phyloP scores from a whole-genome alignment of 78 protist species.

The Dictyostelium intermedium region DNA sequence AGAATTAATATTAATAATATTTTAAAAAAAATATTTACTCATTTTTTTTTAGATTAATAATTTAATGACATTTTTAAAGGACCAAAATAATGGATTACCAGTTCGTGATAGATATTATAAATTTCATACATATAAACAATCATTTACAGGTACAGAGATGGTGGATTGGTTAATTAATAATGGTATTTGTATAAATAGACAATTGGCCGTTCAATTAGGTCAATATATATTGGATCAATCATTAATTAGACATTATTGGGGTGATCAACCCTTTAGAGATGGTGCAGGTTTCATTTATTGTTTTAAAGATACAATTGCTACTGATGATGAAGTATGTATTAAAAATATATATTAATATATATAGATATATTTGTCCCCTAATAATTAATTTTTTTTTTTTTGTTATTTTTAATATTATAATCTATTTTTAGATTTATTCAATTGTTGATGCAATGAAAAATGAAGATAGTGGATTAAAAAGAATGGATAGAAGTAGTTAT shows the following conservation, averaged over 20 bases:
- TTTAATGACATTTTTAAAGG: constrained; percentile 24
- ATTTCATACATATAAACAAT: constrained; percentile 49
- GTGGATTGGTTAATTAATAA: constrained; percentile 56
- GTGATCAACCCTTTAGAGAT: constrained; percentile 70
- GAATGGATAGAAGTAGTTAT: constrained; percentile 49
- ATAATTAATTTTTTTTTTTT: background rate
- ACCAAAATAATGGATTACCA: constrained; percentile 7
- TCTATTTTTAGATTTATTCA: constrained; percentile 28
- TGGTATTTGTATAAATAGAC: constrained; percentile 33
- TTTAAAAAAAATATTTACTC: background rate
- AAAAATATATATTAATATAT: background rate
- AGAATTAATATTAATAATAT: background rate
- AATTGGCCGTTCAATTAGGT: constrained; percentile 33
- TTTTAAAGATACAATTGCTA: constrained; percentile 57
- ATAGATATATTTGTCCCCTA: background rate
- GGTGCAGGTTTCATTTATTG: background rate
- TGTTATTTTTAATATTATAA: background rate
- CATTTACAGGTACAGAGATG: constrained; percentile 49
- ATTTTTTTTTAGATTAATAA: constrained; percentile 10
- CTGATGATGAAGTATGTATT: constrained; percentile 45
- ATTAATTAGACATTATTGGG: constrained; percentile 40
- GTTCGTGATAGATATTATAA: constrained; percentile 51
- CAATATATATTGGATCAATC: constrained; percentile 64
- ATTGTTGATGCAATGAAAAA: constrained; percentile 36
- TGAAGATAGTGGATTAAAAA: constrained; percentile 17